Conservation (phyloP, 805 yeast genomes). For the Lipomyces chichibuensis region DNA sequence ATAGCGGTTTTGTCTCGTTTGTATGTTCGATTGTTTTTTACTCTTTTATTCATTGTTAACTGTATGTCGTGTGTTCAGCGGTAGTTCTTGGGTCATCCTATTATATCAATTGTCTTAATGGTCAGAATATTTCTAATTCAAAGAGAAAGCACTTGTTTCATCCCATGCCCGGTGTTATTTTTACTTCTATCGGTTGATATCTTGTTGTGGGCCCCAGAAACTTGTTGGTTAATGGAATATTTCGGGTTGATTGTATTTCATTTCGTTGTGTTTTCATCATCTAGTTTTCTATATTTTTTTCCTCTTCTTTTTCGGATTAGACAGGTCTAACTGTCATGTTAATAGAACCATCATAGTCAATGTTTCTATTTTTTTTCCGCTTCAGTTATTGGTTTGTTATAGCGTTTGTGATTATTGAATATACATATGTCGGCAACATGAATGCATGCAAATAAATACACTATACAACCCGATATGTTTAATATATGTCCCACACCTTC, state of each 20-base stretch:
- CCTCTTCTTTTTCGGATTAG: background rate
- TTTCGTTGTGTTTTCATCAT: background rate
- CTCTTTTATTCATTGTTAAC: background rate
- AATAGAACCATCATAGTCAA: background rate
- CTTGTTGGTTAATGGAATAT: background rate
- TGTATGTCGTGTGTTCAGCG: background rate
- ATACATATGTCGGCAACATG: background rate
- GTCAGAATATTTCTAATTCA: constrained; percentile 1
- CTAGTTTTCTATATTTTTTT: background rate
- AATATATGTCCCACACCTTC: background rate
- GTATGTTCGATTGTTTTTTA: background rate
- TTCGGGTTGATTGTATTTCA: background rate
- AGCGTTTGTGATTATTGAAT: background rate
- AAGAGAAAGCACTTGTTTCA: background rate
- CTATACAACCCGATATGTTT: too few relatives aligned
- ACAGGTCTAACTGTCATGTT: constrained; percentile 3
- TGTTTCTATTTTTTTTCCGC: constrained; percentile 4
- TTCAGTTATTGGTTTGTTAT: background rate
- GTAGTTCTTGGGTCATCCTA: background rate
- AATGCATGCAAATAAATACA: background rate
- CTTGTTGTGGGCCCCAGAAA: background rate
- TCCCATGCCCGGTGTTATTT: background rate
- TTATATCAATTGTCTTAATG: constrained; percentile 6
- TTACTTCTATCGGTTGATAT: constrained; percentile 7
- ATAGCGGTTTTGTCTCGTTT: background rate